A percentile compares a stretch with the other conserved stretches of the same genome.
These are phyloP conservation scores for button mushroom (Agaricus bisporus) DNA, from an alignment of 768 basidiomycete species.

Conservation along the genomic window DNA sequence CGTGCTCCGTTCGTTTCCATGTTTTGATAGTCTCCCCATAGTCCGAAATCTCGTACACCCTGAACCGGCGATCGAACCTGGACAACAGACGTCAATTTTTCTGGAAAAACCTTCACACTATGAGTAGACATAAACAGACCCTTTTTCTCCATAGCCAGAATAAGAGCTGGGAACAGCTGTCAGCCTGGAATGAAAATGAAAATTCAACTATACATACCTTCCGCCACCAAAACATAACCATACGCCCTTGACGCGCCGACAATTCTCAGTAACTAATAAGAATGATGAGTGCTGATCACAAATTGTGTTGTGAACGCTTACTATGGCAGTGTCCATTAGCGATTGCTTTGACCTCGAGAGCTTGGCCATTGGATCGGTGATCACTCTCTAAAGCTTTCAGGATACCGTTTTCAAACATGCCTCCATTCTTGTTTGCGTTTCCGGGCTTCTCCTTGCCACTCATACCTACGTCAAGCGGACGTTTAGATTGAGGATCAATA, in stretches of 20 bases:
- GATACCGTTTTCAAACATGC: constrained; percentile 82
- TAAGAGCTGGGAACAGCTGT: constrained; percentile 48
- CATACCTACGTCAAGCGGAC: constrained; percentile 63
- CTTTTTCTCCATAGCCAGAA: constrained; percentile 74
- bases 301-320: constrained; percentile 25
- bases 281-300: not conserved
- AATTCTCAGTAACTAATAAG: constrained; percentile 75
- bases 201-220: constrained; percentile 39
- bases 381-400: constrained; percentile 68
- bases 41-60: constrained; percentile 81
- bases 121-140: constrained; percentile 35
- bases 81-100: constrained; percentile 9
- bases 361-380: constrained; percentile 38
- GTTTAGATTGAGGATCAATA: constrained; percentile 49
- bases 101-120: not conserved
- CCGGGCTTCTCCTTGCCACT: constrained; percentile 54
- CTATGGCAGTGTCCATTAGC: constrained; percentile 90
- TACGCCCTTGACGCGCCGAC: constrained; percentile 75
- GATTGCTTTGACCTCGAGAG: constrained; percentile 79
- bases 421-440: constrained; percentile 63
- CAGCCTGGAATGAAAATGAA: no score
- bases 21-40: constrained; percentile 92
- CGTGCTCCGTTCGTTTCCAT: constrained; percentile 74
- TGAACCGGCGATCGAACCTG: constrained; percentile 87
- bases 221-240: constrained; percentile 93